Evolutionary conservation across 164 flowering plant species (phyloP).

Genomic region (Aristolochia fimbriata): DNA sequence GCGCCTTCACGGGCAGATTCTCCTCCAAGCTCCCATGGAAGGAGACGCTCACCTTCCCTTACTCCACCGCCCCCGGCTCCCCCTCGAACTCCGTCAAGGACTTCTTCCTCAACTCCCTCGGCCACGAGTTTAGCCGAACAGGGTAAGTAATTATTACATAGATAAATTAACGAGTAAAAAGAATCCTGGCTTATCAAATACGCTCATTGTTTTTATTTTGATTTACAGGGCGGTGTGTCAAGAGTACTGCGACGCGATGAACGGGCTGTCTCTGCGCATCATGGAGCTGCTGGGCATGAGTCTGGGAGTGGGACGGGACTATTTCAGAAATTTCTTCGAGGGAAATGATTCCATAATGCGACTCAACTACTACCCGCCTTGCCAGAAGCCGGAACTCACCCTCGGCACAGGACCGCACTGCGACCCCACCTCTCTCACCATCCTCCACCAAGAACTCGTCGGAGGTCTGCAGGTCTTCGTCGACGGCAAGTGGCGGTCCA

Average conservation of each 20-base stretch:
- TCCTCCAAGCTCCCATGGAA: conserved; percentile 75
- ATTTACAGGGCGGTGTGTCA: conserved; percentile 41
- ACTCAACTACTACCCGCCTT: conserved; percentile 60
- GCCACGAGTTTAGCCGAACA: conserved; percentile 33
- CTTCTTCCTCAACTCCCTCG: conserved; percentile 31
- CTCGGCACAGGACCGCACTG: conserved; percentile 82
- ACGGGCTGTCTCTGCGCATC: conserved; percentile 34
- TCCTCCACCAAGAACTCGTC: conserved; percentile 69
- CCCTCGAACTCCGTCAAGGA: conserved; percentile 21
- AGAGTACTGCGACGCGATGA: conserved; percentile 56
- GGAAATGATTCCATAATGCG: conserved; percentile 63
- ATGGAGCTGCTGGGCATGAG: conserved; percentile 66
- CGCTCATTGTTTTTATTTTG: too few species aligned
- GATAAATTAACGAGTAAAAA: not conserved
- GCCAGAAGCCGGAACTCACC: conserved; percentile 49
- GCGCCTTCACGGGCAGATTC: conserved; percentile 57
- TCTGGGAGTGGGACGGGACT: conserved; percentile 33
- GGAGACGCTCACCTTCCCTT: conserved; percentile 56
- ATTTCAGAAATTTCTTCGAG: conserved; percentile 44
- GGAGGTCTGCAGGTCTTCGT: conserved; percentile 56
- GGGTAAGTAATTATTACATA: conserved; percentile 37
- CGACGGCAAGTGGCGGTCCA: conserved; percentile 49
- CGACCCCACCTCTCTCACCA: conserved; percentile 64
- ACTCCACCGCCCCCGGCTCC: conserved; percentile 4
- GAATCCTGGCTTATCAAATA: not conserved